Evolutionary conservation across 495 filamentous ascomycete genomes (phyloP).

Genomic region (Neurospora discreta): DNA sequence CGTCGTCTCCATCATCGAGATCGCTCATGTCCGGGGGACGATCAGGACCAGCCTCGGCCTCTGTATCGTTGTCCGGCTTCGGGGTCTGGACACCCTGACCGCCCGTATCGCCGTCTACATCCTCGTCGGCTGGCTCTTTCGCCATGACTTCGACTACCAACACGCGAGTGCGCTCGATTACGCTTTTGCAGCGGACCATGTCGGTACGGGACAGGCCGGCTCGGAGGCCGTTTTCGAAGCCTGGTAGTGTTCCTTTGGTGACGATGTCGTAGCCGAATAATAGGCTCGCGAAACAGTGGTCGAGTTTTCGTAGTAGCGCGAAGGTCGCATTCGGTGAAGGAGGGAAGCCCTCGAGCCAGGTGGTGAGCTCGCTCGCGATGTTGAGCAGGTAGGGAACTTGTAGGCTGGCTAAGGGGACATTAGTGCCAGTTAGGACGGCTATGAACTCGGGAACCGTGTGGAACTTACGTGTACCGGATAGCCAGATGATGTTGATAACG

Average conservation of each 20-base stretch:
- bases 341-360: slow-evolving; percentile 54
- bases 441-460: background rate
- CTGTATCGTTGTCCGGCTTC: slow-evolving; percentile 5
- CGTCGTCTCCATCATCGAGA: slow-evolving; percentile 26
- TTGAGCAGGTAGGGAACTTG: slow-evolving; percentile 75
- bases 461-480: slow-evolving; percentile 65
- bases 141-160: slow-evolving; percentile 53
- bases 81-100: slow-evolving; percentile 19
- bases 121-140: slow-evolving; percentile 23
- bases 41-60: slow-evolving; percentile 11
- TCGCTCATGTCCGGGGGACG: background rate
- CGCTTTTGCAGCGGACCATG: slow-evolving; percentile 70
- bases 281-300: slow-evolving; percentile 63
- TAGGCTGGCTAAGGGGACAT: slow-evolving; percentile 47
- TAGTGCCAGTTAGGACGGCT: background rate
- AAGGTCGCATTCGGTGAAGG: slow-evolving; percentile 58
- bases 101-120: slow-evolving; percentile 26
- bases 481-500: slow-evolving; percentile 70
- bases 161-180: slow-evolving; percentile 60
- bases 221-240: slow-evolving; percentile 47
- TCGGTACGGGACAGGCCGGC: slow-evolving; percentile 53
- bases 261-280: slow-evolving; percentile 55
- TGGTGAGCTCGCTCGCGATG: slow-evolving; percentile 56
- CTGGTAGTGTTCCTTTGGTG: slow-evolving; percentile 52
- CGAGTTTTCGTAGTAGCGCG: slow-evolving; percentile 59